Base-by-base conservation (phyloP, 2,329 filamentous ascomycete species). In the Trichoderma hamatum region DNA sequence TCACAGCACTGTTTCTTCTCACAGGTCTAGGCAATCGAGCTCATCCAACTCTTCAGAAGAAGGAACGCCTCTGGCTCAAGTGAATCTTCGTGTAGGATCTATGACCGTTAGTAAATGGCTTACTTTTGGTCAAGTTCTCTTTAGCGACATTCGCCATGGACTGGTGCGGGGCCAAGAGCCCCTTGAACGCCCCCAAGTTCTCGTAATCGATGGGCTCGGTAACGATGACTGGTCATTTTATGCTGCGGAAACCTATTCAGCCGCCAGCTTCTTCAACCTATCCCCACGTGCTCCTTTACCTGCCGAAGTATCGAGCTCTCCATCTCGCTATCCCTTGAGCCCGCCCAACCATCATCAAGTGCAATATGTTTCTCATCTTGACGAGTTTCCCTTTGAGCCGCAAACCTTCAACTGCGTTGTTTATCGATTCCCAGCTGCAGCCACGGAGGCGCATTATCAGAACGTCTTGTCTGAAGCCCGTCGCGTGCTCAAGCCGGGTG, bases 211-310 rank as follows among this genome's bases (percentile, higher is more conserved):
- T 79, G 92, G 92, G 5, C 88, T 96, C 34, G 92, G 92, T n/a
- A 94, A 94, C 75, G 89, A 91, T 72, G 92, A 96, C 76, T 96
- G 92, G 92, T 94, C 92, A 0, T 94, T 93, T 77, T 95, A 94
- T 73, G 92, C 92, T 24, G 91, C 92, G 7, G 88, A 94, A 75
- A 93, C 91, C 1, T 95, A 95, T 72, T 90, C 91, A 0, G 84
- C 84, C 0, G 90, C 90, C 0, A 90, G 88, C 2, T 90, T 96
- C 71, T 95, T 92, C 81, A 93, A 94, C 75, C 84, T 95, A 28
- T 90, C 88, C 0, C 88, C 88, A 9, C 81, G 86, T 32, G 82
- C 85, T 49, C 84, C 84, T 51, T 74, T 84, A n/a, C 81, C 82
- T 0, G 74, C 80, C n/a, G 83, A 85, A 16, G 76, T 82, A 36